A percentile compares a stretch with the other conserved stretches of the same genome.
These are phyloP conservation scores for Ramularia endophylla DNA, from an alignment of 2,329 filamentous ascomycete genomes.

Conservation along the genomic window DNA sequence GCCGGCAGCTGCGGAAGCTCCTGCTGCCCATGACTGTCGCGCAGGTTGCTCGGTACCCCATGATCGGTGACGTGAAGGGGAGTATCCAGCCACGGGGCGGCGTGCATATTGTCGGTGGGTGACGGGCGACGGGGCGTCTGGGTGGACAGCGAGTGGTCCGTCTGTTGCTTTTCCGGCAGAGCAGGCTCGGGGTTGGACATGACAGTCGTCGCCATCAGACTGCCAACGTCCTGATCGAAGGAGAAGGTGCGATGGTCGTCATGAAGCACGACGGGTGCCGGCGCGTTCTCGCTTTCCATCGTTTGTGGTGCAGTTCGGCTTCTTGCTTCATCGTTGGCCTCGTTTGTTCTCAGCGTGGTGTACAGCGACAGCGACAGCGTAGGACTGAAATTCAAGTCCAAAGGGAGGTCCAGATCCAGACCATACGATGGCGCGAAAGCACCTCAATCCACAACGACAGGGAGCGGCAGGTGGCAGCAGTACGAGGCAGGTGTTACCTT, in stretches of 20 bases:
- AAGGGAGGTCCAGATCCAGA: background rate
- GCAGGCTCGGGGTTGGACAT: background rate
- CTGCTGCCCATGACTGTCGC: conserved; percentile 8
- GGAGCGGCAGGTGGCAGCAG: background rate
- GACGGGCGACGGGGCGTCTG: conserved; percentile 1
- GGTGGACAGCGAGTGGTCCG: background rate
- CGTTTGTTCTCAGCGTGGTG: too few species aligned
- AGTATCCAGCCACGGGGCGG: conserved; percentile 8
- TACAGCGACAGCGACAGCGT: too few species aligned
- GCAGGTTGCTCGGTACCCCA: conserved; percentile 17
- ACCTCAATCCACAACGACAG: background rate
- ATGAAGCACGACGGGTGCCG: background rate
- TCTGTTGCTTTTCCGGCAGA: background rate
- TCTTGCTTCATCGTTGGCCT: conserved; percentile 5
- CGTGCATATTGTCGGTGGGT: background rate
- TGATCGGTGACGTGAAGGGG: conserved; percentile 15
- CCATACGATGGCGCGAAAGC: background rate
- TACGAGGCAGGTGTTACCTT: background rate
- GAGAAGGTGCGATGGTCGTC: background rate
- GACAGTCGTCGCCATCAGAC: too few species aligned
- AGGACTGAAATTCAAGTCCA: conserved; percentile 4
- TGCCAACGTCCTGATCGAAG: too few species aligned
- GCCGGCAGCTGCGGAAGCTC: background rate
- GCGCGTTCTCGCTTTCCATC: conserved; percentile 12
- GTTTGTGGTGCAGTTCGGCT: conserved; percentile 11